Evolutionary conservation across 345 rosid species (phyloP).

Genomic region (Corymbia maculata): DNA sequence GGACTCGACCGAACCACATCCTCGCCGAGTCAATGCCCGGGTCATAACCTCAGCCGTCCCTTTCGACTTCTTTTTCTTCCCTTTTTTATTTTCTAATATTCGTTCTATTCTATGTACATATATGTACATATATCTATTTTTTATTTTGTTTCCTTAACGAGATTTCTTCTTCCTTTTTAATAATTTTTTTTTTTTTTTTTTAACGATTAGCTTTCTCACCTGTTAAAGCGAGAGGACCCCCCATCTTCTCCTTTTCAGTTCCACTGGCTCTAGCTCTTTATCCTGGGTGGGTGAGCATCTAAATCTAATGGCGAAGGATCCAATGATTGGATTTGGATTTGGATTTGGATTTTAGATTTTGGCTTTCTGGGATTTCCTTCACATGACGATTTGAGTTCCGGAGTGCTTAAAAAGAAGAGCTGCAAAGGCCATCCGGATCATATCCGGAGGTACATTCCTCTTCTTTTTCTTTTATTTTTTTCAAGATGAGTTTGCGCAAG

Average conservation of each 20-base stretch:
- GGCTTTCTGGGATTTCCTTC: neutral
- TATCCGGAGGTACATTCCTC: neutral
- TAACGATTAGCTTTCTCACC: neutral
- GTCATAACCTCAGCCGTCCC: neutral
- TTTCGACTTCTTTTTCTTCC: neutral
- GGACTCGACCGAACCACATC: neutral
- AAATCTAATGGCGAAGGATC: neutral
- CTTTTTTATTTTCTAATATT: neutral
- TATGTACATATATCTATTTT: neutral
- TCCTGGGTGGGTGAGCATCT: neutral
- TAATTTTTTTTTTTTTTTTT: neutral
- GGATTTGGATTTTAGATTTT: neutral
- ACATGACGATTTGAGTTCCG: neutral
- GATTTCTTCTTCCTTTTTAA: neutral
- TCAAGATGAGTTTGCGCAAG: accelerated
- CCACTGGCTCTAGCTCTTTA: neutral
- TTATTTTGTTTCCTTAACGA: neutral
- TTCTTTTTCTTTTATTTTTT: neutral
- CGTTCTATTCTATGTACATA: neutral
- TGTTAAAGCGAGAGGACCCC: neutral
- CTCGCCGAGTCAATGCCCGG: neutral
- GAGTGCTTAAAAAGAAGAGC: neutral
- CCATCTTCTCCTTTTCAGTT: accelerated
- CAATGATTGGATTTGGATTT: neutral
- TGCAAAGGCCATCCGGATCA: neutral